These are phyloP conservation scores for Chiua sp. DNA, from an alignment of 1,284 basidiomycete species.

Conservation along the genomic window DNA sequence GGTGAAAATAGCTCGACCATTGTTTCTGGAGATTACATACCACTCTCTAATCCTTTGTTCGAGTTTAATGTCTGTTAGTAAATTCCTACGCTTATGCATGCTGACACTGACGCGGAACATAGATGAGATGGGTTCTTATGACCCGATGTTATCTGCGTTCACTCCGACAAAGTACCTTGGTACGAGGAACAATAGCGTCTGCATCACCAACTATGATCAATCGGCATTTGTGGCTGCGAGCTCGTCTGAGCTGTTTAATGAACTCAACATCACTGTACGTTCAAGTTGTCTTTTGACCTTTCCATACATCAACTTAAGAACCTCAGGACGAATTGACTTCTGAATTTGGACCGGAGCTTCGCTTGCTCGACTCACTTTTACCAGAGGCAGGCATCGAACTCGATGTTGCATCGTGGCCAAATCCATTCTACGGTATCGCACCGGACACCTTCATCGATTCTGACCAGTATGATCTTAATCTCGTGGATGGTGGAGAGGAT, in stretches of 20 bases:
- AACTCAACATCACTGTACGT: constrained; percentile 40
- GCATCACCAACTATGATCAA: constrained; percentile 57
- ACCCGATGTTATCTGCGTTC: constrained; percentile 50
- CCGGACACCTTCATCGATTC: constrained; percentile 43
- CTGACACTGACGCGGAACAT: constrained; percentile 11
- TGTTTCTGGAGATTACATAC: constrained; percentile 28
- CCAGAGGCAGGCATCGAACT: constrained; percentile 33
- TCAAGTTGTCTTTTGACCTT: neutral
- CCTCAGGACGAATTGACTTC: constrained; percentile 22
- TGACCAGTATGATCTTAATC: constrained; percentile 36
- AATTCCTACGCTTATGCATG: neutral
- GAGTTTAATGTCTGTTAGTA: constrained; percentile 53
- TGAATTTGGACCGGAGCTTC: constrained; percentile 28
- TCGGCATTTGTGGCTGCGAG: constrained; percentile 45
- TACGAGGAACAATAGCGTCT: constrained; percentile 48
- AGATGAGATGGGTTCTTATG: constrained; percentile 53
- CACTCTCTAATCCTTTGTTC: constrained; percentile 46
- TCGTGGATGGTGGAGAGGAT: constrained; percentile 50
- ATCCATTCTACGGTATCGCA: constrained; percentile 49
- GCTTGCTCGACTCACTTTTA: constrained; percentile 30
- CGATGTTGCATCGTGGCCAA: constrained; percentile 40
- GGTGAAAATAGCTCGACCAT: constrained; percentile 33
- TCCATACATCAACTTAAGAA: neutral
- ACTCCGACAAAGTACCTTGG: constrained; percentile 48
- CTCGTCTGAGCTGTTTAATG: constrained; percentile 50